phyloP scores from a whole-genome alignment of 495 filamentous ascomycete species.

The Penicillium pulvis region DNA sequence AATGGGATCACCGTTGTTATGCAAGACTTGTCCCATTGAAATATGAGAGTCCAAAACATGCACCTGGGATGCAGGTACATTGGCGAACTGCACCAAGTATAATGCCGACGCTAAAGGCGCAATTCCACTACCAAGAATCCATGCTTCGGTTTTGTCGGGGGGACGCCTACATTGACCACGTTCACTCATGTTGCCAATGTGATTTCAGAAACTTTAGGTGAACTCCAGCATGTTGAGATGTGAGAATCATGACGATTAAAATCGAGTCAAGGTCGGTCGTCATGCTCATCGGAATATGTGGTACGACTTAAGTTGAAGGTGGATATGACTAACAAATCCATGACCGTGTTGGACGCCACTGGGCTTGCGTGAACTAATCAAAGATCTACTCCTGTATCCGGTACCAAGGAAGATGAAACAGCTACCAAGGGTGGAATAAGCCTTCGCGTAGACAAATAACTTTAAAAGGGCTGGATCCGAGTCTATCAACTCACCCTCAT shows the following conservation, averaged over 20 bases:
- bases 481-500: not conserved
- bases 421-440: not conserved
- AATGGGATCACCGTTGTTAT: constrained; percentile 5
- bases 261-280: not conserved
- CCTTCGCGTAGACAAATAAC: not conserved
- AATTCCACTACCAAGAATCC: constrained; percentile 17
- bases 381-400: not conserved
- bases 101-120: constrained; percentile 13
- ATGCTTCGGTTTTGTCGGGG: constrained; percentile 6
- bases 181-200: not conserved
- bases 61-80: constrained; percentile 8
- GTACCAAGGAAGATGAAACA: not conserved
- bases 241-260: not conserved
- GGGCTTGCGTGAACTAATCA: not conserved
- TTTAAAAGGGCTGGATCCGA: not conserved
- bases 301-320: not conserved
- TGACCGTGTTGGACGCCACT: not conserved
- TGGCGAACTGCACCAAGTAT: constrained; percentile 11
- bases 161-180: not conserved
- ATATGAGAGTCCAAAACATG: constrained; percentile 11
- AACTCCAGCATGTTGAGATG: not conserved
- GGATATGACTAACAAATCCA: not conserved
- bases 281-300: not conserved
- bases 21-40: constrained; percentile 4
- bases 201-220: not conserved